Evolutionary conservation across 2,329 filamentous ascomycete genomes (phyloP).

Genomic region (Hortaea sp.): DNA sequence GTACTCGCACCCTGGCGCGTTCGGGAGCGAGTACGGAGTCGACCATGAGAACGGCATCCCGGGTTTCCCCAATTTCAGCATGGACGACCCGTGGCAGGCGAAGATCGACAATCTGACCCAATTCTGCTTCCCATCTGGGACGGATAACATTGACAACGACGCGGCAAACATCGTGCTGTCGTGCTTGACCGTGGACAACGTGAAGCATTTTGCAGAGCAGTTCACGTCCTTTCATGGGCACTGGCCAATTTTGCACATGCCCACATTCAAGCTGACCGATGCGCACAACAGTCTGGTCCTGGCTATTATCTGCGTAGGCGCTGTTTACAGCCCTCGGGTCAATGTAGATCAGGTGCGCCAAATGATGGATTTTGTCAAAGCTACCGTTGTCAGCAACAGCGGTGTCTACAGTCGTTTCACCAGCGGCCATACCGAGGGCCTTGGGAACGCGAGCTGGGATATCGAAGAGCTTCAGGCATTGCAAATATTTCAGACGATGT

Average conservation of each 20-base stretch:
- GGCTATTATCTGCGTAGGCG: conserved; percentile 62
- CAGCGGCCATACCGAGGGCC: conserved; percentile 30
- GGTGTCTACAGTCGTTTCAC: conserved; percentile 38
- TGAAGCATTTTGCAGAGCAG: conserved; percentile 60
- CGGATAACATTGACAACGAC: conserved; percentile 45
- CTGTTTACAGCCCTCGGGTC: conserved; percentile 60
- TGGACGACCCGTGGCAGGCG: conserved; percentile 36
- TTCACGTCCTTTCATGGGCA: conserved; percentile 66
- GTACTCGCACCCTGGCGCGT: conserved; percentile 35
- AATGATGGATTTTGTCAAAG: conserved; percentile 55
- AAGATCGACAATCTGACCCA: conserved; percentile 36
- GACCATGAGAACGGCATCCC: conserved; percentile 23
- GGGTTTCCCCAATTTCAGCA: conserved; percentile 32
- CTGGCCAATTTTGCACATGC: conserved; percentile 62
- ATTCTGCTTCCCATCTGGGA: conserved; percentile 47
- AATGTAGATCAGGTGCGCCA: conserved; percentile 52
- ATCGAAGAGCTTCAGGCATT: conserved; percentile 60
- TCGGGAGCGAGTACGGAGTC: conserved; percentile 27
- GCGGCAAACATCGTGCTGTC: conserved; percentile 30
- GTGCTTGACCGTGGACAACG: conserved; percentile 57
- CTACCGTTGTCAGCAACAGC: conserved; percentile 48
- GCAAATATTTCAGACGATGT: conserved; percentile 50
- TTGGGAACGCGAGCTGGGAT: conserved; percentile 29
- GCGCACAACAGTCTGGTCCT: conserved; percentile 58
- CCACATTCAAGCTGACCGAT: conserved; percentile 58